phyloP scores from a whole-genome alignment of 345 rosid genomes.

The Erodium maritimum region DNA sequence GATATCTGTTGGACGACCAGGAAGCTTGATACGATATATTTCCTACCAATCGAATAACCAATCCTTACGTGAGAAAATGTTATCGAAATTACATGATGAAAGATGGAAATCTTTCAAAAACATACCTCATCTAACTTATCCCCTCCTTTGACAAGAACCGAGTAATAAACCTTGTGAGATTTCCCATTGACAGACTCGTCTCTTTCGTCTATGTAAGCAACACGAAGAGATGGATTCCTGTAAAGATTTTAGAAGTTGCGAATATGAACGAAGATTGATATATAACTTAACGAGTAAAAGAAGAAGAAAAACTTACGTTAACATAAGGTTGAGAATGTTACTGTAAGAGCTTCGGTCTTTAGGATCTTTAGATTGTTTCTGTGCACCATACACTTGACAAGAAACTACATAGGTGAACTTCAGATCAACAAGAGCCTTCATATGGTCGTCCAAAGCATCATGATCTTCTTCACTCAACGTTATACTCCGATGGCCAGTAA shows the following conservation, averaged over 20 bases:
- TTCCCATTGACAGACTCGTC: conserved; percentile 49
- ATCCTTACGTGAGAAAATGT: neutral
- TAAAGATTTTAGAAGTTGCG: conserved; percentile 1
- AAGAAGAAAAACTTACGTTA: conserved; percentile 37
- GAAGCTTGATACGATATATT: conserved; percentile 93
- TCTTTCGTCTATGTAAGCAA: conserved; percentile 84
- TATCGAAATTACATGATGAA: neutral
- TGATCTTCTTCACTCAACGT: conserved; percentile 21
- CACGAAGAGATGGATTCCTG: conserved; percentile 87
- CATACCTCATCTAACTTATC: conserved; percentile 69
- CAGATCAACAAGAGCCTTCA: conserved; percentile 68
- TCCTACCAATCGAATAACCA: conserved; percentile 36
- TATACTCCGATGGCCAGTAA: conserved; percentile 21
- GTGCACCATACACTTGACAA: conserved; percentile 83
- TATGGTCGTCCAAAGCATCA: conserved; percentile 18
- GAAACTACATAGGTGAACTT: conserved; percentile 97
- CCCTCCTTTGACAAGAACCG: conserved; percentile 89
- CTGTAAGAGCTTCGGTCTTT: conserved; percentile 55
- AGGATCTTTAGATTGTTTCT: conserved; percentile 50
- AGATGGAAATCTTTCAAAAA: too few relatives aligned
- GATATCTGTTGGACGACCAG: conserved; percentile 82
- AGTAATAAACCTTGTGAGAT: conserved; percentile 50
- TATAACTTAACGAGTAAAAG: neutral
- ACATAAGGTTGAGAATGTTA: conserved; percentile 80
- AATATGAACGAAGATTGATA: conserved; percentile 4